Conservation (phyloP, 73 alveolate species). For the Paramecium octaurelia region DNA sequence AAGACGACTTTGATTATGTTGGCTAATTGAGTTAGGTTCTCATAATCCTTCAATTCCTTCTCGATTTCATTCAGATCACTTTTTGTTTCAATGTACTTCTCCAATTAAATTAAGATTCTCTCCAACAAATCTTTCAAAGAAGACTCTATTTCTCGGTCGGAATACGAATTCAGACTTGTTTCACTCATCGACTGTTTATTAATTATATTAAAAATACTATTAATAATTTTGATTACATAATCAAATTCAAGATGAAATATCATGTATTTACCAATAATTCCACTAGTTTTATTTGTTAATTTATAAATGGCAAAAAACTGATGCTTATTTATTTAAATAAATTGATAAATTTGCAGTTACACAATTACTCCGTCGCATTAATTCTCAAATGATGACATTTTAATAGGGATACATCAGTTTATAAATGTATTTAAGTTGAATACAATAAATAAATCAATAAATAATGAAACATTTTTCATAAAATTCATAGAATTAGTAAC, state of each 20-base stretch:
- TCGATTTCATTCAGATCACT: slow-evolving; percentile 25
- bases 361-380: background rate
- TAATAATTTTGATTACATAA: background rate
- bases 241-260: background rate
- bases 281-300: background rate
- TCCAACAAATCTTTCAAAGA: slow-evolving; percentile 24
- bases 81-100: slow-evolving; percentile 22
- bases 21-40: background rate
- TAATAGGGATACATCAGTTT: background rate
- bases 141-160: background rate
- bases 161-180: background rate
- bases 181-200: background rate
- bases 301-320: background rate
- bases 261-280: background rate
- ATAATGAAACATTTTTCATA: slow-evolving; percentile 13
- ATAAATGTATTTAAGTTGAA: background rate
- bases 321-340: background rate
- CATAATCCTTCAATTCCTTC: slow-evolving; percentile 34
- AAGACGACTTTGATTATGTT: slow-evolving; percentile 21
- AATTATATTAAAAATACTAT: background rate
- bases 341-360: background rate
- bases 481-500: slow-evolving; percentile 9
- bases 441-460: background rate
- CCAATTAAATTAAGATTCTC: slow-evolving; percentile 8
- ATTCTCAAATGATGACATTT: background rate